These are phyloP conservation scores for Pilobolus umbonatus DNA, from an alignment of 192 early-diverging fungal species.

Conservation along the genomic window DNA sequence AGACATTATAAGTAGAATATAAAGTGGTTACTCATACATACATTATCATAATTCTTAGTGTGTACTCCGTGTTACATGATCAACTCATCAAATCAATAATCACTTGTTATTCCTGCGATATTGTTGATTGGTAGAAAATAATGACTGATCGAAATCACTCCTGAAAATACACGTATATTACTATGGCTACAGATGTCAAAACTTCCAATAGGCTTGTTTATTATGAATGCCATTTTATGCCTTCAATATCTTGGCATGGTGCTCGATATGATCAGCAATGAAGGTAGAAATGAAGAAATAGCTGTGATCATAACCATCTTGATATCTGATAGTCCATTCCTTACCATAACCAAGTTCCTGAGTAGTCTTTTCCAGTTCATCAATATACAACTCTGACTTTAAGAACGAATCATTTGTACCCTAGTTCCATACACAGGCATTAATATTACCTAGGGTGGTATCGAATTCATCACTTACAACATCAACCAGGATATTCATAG, in stretches of 20 bases:
- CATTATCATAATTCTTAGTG: too few relatives aligned
- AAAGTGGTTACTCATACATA: too few relatives aligned
- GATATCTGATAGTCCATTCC: conserved; percentile 58
- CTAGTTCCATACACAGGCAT: conserved; percentile 40
- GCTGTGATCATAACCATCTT: conserved; percentile 82
- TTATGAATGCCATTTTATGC: background rate
- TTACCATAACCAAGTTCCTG: conserved; percentile 37
- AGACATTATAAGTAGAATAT: too few relatives aligned
- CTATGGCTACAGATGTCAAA: too few relatives aligned
- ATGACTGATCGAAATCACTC: too few relatives aligned
- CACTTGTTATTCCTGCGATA: too few relatives aligned
- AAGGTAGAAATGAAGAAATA: conserved; percentile 85
- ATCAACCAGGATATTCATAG: conserved; percentile 38
- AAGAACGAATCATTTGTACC: conserved; percentile 71
- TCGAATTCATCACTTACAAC: conserved; percentile 19
- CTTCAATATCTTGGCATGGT: conserved; percentile 60
- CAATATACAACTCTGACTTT: conserved; percentile 59
- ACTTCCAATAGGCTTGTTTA: too few relatives aligned
- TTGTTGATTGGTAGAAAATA: too few relatives aligned
- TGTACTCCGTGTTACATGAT: too few relatives aligned
- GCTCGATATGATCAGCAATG: conserved; percentile 69
- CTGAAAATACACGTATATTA: too few relatives aligned
- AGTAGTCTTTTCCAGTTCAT: conserved; percentile 48
- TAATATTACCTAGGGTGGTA: background rate
- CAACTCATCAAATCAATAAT: too few relatives aligned